Evolutionary conservation across 1,284 basidiomycete genomes (phyloP), one percentile per base, ranked within the genome.

Genomic region (Flammula alnicola): DNA sequence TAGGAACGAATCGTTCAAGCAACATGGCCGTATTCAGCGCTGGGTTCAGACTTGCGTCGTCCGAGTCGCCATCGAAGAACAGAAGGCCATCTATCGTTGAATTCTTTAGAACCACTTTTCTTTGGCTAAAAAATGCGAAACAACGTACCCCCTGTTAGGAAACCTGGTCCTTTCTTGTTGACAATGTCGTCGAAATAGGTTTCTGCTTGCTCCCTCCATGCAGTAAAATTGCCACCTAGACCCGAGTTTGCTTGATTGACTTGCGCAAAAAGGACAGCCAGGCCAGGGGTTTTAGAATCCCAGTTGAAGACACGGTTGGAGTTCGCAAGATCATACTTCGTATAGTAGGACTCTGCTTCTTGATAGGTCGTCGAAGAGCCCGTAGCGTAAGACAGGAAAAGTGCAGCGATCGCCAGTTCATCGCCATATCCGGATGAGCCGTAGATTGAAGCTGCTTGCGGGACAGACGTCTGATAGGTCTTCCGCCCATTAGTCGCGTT

Each of bases 21-120:
- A 96, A 73, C 84, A 92, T 91, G 0, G 93, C 91, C 1, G 85
- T 81, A 52, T 94, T 95, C 56, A 95, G 72, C 0, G 93, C 87
- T 12, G 93, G 93, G 63, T 96, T 95, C 31, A 96, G 74, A 49
- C 86, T 88, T 3, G 85, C 87, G 5, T 75, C 71, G 58, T 92
- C 83, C 2, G 91, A 94, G 65, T 93, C 91, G 6, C 88, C 91
- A 8, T 81, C 67, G 59, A 89, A 95, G 63, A 78, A 94, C 6
- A 95, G 67, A 37, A 95, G 72, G 2, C 93, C 91, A 35, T 86
- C 93, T 87, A 55, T n/a, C 4, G 14, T 31, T 40, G 14, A 22
- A 26, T 32, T 50, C 5, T 12, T 16, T 17, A 19, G 16, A 48
- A 41, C 44, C 46, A 45, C 27, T 54, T 38, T 48, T 35, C 16